Percentiles rank a stretch among this genome's conserved stretches.
phyloP scores from a whole-genome alignment of 164 flowering plant genomes.

The Vitis rotundifolia region DNA sequence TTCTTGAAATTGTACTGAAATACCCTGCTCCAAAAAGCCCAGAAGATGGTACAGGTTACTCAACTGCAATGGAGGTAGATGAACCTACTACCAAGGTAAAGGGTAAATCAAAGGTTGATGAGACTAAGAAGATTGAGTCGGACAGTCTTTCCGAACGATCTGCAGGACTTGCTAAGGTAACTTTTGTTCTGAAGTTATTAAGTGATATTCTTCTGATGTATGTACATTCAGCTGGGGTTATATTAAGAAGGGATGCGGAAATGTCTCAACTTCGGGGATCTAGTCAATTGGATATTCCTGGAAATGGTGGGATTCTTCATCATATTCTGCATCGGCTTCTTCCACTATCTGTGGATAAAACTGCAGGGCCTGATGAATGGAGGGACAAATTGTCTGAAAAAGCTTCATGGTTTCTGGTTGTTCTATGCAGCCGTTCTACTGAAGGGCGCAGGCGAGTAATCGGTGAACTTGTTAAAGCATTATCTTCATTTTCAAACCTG shows the following conservation, averaged over 20 bases:
- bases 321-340: constrained; percentile 76
- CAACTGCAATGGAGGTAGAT: constrained; percentile 76
- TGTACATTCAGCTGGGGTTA: constrained; percentile 72
- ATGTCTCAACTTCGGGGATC: constrained; percentile 53
- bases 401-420: constrained; percentile 87
- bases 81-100: constrained; percentile 63
- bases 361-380: constrained; percentile 75
- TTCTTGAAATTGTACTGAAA: constrained; percentile 70
- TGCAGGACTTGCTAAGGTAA: constrained; percentile 74
- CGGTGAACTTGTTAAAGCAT: constrained; percentile 72
- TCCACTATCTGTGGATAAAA: constrained; percentile 60
- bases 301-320: constrained; percentile 66
- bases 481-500: constrained; percentile 44
- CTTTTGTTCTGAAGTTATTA: constrained; percentile 85
- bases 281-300: constrained; percentile 45
- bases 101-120: constrained; percentile 87
- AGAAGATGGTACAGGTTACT: constrained; percentile 34
- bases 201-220: constrained; percentile 91
- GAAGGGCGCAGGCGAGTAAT: constrained; percentile 88
- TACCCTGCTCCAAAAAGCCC: constrained; percentile 38
- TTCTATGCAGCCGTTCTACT: constrained; percentile 79
- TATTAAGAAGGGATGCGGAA: constrained; percentile 75
- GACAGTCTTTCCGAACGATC: constrained; percentile 59
- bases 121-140: constrained; percentile 39
- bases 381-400: constrained; percentile 84